Evolutionary conservation across 306 rosid genomes (phyloP), one percentile per base, ranked within the genome.

Genomic region (Pachyrhizus erosus): DNA sequence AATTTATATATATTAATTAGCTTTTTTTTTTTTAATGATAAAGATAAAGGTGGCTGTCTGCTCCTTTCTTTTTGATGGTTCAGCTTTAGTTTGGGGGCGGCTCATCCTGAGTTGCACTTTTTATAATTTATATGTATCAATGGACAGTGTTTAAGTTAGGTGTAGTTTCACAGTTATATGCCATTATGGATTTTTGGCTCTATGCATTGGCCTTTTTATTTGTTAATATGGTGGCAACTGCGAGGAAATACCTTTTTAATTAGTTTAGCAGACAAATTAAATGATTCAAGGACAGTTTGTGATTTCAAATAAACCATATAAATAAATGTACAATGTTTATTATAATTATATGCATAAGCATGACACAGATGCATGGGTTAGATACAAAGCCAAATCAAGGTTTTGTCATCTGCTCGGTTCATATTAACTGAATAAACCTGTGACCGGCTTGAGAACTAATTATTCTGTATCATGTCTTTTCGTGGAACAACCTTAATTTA

Each of bases 171-270:
- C 17, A 49, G 34, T 26, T 18, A 62, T n/a, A 84, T 42, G 7
- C 61, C 57, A 76, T 58, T 73, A 33, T n/a, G 34, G 60, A 27
- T 77, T 77, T 72, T 77, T 77, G 85, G 68, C 73, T 42, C 76
- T 14, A 57, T 85, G 70, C 62, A 42, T 24, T 42, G 71, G 21
- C 1, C n/a, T 70, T 43, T 43, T 33, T 72, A 11, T 62, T 58
- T 49, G 42, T 23, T 37, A 23, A 54, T 46, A 34, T 72, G n/a
- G 17, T 48, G 23, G 26, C 21, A 61, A 10, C 39, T 5, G 1
- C 40, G 8, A 37, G 40, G n/a, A n/a, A n/a, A n/a, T n/a, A 37
- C 8, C 40, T 5, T 6, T 7, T 9, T 37, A 37, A 7, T 8
- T 37, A 37, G 42, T 37, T 9, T 37, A 37, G 42, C 42, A 37